Evolutionary conservation across 495 filamentous ascomycete species (phyloP).

Genomic region (Apodospora peruviana): DNA sequence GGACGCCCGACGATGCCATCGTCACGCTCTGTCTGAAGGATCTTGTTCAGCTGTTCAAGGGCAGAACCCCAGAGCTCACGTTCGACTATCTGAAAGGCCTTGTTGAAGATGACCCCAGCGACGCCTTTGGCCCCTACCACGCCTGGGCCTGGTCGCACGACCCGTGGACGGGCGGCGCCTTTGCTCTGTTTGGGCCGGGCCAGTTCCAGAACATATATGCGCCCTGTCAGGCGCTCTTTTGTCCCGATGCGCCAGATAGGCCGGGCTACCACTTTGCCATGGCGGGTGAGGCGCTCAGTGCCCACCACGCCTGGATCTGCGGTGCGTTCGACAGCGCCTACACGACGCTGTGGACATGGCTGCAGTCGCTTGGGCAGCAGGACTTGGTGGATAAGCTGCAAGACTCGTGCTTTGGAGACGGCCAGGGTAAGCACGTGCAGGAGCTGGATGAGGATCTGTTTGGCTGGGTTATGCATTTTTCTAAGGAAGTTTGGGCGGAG

Average conservation of each 20-base stretch:
- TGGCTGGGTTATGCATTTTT: neutral
- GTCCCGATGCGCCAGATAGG: no score
- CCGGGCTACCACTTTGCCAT: slow-evolving; percentile 21
- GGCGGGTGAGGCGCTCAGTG: slow-evolving; percentile 37
- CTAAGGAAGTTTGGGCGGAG: neutral
- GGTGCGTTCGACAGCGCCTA: slow-evolving; percentile 28
- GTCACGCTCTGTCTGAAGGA: slow-evolving; percentile 7
- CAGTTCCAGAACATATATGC: slow-evolving; percentile 35
- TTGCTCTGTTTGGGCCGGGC: slow-evolving; percentile 39
- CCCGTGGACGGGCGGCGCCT: slow-evolving; percentile 34
- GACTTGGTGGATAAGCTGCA: neutral
- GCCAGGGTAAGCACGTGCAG: neutral
- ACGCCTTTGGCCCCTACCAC: slow-evolving; percentile 18
- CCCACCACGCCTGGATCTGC: slow-evolving; percentile 40
- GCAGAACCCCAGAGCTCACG: neutral
- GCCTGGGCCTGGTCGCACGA: slow-evolving; percentile 34
- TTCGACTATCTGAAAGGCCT: slow-evolving; percentile 12
- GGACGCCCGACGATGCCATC: slow-evolving; percentile 4
- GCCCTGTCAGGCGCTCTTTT: slow-evolving; percentile 18
- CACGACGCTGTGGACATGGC: neutral
- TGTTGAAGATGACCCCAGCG: slow-evolving; percentile 14
- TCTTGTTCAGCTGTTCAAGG: slow-evolving; percentile 5
- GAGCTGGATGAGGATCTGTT: slow-evolving; percentile 6
- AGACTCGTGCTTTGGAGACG: neutral
- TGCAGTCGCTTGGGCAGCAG: neutral